Base-by-base conservation (phyloP, 164 flowering plant genomes). In the Buxus sempervirens region DNA sequence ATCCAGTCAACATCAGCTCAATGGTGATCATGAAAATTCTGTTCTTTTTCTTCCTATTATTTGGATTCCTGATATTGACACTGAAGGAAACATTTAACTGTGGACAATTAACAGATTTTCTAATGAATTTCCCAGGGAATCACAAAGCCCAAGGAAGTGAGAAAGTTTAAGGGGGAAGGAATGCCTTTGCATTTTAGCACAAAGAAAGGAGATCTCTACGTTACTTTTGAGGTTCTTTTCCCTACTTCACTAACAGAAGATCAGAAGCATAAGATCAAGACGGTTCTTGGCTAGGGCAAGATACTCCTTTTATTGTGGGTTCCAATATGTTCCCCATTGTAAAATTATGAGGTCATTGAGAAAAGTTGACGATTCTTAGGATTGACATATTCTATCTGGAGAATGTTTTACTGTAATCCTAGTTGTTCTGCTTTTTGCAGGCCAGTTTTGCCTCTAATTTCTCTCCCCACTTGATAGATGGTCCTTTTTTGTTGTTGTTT, bases 131-230 rank as follows among this genome's bases (percentile, higher is more conserved):
- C 13, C 38, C 88, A 96, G 99, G 93, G 91, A 58, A 82, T 96
- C 45, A 93, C 98, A 0, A 93, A 88, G 71, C 99, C 97, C 5
- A 96, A 96, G 80, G 88, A 96, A 76, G 96, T 93, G 69, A 91
- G 79, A 72, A 96, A 85, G 73, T 84, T 93, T 65, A 89, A 85
- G 81, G 98, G 99, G 49, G 96, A 93, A 84, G 99, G 99, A 28
- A 96, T 93, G 98, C 98, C 99, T 27, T 60, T 86, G 73, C 89
- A 96, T 75, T 81, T 84, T 19, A 91, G 89, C 82, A 81, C 79
- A 58, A 96, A 91, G 86, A 96, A 91, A 71, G 99, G 99, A 13
- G 89, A 93, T 70, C 78, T 96, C 13, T 93, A 83, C 55, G 85
- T 93, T 62, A 85, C 86, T 1, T 96, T 86, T 64, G 98, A 96